Base-by-base conservation (phyloP, 2,329 filamentous ascomycete species). In the Aspergillus quadrilineatus region DNA sequence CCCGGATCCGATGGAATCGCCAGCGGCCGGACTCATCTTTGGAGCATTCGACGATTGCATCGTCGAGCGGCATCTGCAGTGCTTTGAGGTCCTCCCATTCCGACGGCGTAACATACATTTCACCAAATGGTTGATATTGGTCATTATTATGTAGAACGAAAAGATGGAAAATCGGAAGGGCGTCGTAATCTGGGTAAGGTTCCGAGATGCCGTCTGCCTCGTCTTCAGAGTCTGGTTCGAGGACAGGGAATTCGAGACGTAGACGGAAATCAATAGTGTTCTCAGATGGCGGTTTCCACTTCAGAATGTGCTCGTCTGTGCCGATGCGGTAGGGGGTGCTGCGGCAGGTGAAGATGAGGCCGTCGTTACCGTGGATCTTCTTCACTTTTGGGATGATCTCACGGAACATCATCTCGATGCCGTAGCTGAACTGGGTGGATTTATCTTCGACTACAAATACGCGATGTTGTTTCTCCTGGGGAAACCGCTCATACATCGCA, bases 251-350 rank as follows among this genome's bases (percentile, higher is more conserved):
- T 10, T 83, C 80, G 43, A 99, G 82, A 50, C 84, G 84, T 65
- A 97, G 82, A 42, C 89, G 84, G 73, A 96, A 97, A 72, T 99
- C 94, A 64, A 99, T 86, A 0, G 92, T 96, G 77, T 99, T 99
- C 73, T 99, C 94, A 63, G 90, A 82, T 4, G 91, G 90, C 0
- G 93, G 92, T 76, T 99, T 99, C 94, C 94, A 99, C 74, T 99
- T 99, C 39, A 99, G 80, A 61, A 97, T 99, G 72, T 96, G 88
- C 49, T 85, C 85, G 74, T 99, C 94, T 10, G 94, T 99, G 63
- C 94, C 94, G 63, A 89, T 88, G 65, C 88, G 87, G 78, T 99
- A 99, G 8, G 88, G 83, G 15, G 90, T 91, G 65, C 86, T 88
- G 61, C 90, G 86, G 76, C 93, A 96, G n/a, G 94, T 97, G 75